Evolutionary conservation across 768 basidiomycete genomes (phyloP).

Genomic region (Lyophyllum shimeji): DNA sequence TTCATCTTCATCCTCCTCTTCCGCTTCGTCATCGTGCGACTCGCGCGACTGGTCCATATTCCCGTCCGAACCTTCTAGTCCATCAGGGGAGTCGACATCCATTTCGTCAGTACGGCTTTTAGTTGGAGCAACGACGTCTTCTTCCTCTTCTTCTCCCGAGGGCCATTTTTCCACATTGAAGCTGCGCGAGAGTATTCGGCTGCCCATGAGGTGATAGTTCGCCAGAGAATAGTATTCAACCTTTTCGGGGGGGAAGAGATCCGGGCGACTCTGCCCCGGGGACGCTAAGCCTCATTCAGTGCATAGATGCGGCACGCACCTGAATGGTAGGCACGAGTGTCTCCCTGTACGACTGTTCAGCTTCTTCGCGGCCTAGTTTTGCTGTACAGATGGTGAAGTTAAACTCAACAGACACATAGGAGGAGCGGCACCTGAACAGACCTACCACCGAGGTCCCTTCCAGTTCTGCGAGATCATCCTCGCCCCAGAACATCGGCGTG

Average conservation of each 20-base stretch:
- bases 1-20: slow-evolving; percentile 42
- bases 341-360: slow-evolving; percentile 67
- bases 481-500: slow-evolving; percentile 94
- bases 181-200: slow-evolving; percentile 88
- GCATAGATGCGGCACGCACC: slow-evolving; percentile 37
- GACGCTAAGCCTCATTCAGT: slow-evolving; percentile 1
- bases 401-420: neutral
- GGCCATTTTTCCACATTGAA: slow-evolving; percentile 76
- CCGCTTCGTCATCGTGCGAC: slow-evolving; percentile 31
- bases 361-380: slow-evolving; percentile 84
- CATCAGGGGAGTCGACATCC: slow-evolving; percentile 37
- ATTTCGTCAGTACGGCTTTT: slow-evolving; percentile 37
- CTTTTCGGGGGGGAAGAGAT: slow-evolving; percentile 63
- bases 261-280: slow-evolving; percentile 53
- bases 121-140: slow-evolving; percentile 21
- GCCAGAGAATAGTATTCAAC: slow-evolving; percentile 62
- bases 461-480: slow-evolving; percentile 70
- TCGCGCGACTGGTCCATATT: slow-evolving; percentile 14
- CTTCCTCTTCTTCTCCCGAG: slow-evolving; percentile 33
- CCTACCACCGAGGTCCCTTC: slow-evolving; percentile 86
- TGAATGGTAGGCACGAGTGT: slow-evolving; percentile 71
- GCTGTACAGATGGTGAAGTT: slow-evolving; percentile 39
- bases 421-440: slow-evolving; percentile 36
- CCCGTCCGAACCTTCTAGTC: slow-evolving; percentile 17
- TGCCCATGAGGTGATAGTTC: slow-evolving; percentile 86